Conservation (phyloP, 805 yeast genomes). For the Cyberlindnera sargentensis region DNA sequence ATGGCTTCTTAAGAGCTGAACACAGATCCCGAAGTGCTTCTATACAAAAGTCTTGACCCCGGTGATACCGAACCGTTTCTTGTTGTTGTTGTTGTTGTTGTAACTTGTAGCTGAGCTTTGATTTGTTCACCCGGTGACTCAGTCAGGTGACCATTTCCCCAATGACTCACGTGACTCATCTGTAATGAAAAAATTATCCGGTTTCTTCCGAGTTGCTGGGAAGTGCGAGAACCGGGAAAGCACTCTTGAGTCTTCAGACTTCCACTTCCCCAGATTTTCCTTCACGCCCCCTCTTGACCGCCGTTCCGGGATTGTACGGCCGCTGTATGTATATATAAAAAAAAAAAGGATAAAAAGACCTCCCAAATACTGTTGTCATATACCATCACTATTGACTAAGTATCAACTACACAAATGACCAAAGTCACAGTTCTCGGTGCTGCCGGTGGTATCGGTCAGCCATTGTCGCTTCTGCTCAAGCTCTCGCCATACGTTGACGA, state of each 20-base stretch:
- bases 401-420: constrained; percentile 14
- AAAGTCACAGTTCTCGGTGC: constrained; percentile 89
- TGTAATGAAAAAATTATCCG: too few species aligned
- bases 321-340: not conserved
- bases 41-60: too few species aligned
- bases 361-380: not conserved
- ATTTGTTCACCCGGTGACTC: too few species aligned
- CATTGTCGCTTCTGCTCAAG: constrained; percentile 75
- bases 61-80: too few species aligned
- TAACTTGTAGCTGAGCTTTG: too few species aligned
- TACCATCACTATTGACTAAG: not conserved
- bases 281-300: not conserved
- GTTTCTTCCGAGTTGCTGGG: too few species aligned
- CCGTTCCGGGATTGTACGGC: not conserved
- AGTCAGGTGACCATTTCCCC: too few species aligned
- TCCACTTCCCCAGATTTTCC: constrained; percentile 2
- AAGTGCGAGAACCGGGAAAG: too few species aligned
- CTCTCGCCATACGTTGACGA: constrained; percentile 51
- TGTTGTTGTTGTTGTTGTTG: too few species aligned
- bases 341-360: not conserved
- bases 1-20: constrained; percentile 30
- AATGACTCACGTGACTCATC: too few species aligned
- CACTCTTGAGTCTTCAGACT: too few species aligned
- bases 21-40: not conserved
- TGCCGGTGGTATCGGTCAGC: constrained; percentile 94